Evolutionary conservation across 495 filamentous ascomycete species (phyloP), one percentile per base, ranked within the genome.

Genomic region (Sporormia fimetaria): DNA sequence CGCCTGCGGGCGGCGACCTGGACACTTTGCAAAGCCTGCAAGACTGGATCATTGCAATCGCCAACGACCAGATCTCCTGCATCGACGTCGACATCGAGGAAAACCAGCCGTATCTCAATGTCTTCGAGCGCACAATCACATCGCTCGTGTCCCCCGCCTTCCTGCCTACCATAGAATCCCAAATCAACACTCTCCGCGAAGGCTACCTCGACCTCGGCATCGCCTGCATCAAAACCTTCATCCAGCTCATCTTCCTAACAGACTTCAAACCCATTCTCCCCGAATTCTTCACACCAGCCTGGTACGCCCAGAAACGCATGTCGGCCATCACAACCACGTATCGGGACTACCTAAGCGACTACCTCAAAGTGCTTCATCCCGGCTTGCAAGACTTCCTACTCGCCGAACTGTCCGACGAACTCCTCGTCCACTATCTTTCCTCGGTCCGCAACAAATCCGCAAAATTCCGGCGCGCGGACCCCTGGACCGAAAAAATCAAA

Each of bases 51-150:
- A 73, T 96, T 16, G 87, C 88, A n/a, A 81, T 92, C 35, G 90
- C 90, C 44, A 99, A 96, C 62, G 90, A 99, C 61, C 90, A 99
- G 58, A 95, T 99, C 51, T 83, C 83, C 38, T 93, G 85, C 62
- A 95, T 95, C 56, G 87, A 94, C 57, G 30, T 8, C 17, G 68
- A 75, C 42, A 74, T 73, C 34, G 75, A 76, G 22, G 74, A 70
- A 30, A 76, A 78, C 26, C 51, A 78, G 21, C 78, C 79, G 21
- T 92, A 92, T 66, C 69, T 95, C 28, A 75, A 80, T 7, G 73
- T 75, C 47, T 95, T 94, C 73, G 75, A 75, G 44, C 70, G 71
- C 47, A 83, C 87, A 47, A 76, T 90, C 56, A 77, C 77, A 49
- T 63, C 78, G 2, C 63, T 90, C 9, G 84, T 96, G 31, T 80